Evolutionary conservation across 495 filamentous ascomycete genomes (phyloP), one percentile per base, ranked within the genome.

Genomic region (Aspergillus cavernicola): DNA sequence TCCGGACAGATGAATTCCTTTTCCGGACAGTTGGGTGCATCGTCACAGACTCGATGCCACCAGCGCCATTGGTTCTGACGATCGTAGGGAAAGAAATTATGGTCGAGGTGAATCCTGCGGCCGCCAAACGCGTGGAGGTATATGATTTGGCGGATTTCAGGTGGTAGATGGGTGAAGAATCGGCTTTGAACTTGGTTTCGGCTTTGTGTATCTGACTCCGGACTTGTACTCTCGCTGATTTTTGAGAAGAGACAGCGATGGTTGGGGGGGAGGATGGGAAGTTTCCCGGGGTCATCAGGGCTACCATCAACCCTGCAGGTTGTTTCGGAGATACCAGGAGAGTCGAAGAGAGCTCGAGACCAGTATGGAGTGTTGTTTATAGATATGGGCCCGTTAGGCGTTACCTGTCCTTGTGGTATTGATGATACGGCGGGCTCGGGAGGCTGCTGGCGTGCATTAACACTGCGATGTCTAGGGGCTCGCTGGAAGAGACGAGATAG

Each of bases 11-110:
- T 15, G 28, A 57, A 52, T 18, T 43, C 26, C 20, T 52, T 31
- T 18, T 19, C 37, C 6, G 37, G 49, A 16, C 55, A 57, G 20
- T 52, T 29, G 2, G 28, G 16, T 18, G 42, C 35, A 20, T 57
- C 55, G 40, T 57, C 48, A 19, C 49, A 57, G 10, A 49, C 37
- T 6, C 55, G 36, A 29, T 57, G 50, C 55, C 55, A 52, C 55
- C 55, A 57, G 1, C 13, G 18, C 55, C 55, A 52, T 15, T 19
- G 5, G n/a, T 38, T 28, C 9, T 33, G 31, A 13, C 4, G 7
- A 9, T 22, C 13, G 7, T 4, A 4, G 2, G 6, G 35, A 18
- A 16, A 52, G 49, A 15, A 48, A 52, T 57, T 42, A 23, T 20
- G 52, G 29, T 57, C 49, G 1, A 57, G 16, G 19, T 57, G 55